Conservation (phyloP, 2,329 filamentous ascomycete genomes). For the Xylaria sp. region DNA sequence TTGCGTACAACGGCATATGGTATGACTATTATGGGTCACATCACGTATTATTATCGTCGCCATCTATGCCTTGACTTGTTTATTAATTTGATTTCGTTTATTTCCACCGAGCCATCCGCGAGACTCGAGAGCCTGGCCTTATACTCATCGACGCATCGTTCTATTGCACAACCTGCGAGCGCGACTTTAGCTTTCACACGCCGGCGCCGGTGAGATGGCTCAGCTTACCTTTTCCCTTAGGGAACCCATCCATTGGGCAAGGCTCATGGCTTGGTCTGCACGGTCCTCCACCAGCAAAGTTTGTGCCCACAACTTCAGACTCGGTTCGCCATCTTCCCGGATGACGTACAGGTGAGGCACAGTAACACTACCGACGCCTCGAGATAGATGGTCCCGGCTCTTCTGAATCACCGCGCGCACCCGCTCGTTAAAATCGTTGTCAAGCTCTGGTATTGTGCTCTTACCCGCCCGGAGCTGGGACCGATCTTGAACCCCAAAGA, state of each 20-base stretch:
- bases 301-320: conserved; percentile 94
- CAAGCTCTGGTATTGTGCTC: conserved; percentile 81
- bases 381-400: conserved; percentile 83
- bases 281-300: conserved; percentile 93
- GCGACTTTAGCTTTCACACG: conserved; percentile 17
- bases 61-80: conserved; percentile 21
- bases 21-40: background rate
- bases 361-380: conserved; percentile 91
- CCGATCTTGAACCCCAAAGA: conserved; percentile 87
- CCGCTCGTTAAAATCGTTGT: conserved; percentile 96
- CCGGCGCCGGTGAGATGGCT: conserved; percentile 18
- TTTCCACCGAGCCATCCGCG: conserved; percentile 1
- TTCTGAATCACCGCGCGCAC: conserved; percentile 90
- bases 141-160: background rate
- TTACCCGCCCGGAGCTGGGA: conserved; percentile 90
- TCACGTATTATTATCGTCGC: conserved; percentile 17
- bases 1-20: background rate
- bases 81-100: conserved; percentile 14
- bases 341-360: conserved; percentile 92
- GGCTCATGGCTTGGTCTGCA: conserved; percentile 90
- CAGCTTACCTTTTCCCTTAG: conserved; percentile 86
- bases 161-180: conserved; percentile 32
- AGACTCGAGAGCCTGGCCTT: background rate
- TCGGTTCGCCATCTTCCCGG: conserved; percentile 93
- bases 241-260: conserved; percentile 90